Evolutionary conservation across 345 rosid species (phyloP), one percentile per base, ranked within the genome.

Genomic region (Salix caprea): DNA sequence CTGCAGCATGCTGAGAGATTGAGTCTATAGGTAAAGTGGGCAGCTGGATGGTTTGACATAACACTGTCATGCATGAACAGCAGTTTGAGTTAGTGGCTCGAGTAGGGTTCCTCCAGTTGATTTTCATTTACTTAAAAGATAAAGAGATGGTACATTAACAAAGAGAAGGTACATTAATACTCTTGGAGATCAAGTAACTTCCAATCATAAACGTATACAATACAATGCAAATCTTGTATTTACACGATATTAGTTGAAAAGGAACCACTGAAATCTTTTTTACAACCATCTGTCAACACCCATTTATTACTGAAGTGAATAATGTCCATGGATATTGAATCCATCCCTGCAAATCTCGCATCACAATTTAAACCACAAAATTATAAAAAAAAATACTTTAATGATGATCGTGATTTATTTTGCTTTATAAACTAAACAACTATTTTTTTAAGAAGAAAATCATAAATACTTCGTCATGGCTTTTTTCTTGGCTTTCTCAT

Each of bases 281-380:
- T 44, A 44, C n/a, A 26, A 73, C 11, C 48, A 9, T 64, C 34
- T 12, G 14, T 52, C 62, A 42, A n/a, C 37, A 69, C 4, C 23
- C 56, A 69, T 40, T 54, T 70, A 72, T 70, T 69, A 69, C 40
- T 65, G 48, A 40, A 30, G 81, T 69, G 73, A 71, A 18, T 72
- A 34, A 76, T 28, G 26, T 26, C 26, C 26, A 26, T 26, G 26
- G 26, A 26, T 26, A 26, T 26, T 26, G 26, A 26, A 26, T 26
- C 26, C 26, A 26, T 26, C 26, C 26, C 26, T 26, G 26, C 26
- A 26, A 26, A 26, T 26, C 26, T 26, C 26, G 26, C 26, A 1
- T 26, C 26, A 26, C 26, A 26, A 26, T 26, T 26, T 26, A 26
- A 26, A 26, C 26, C 26, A 26, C 26, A 26, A 26, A 26, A 26